Base-by-base conservation (phyloP, 169 alveolate species). In the Eimeria brunetti region DNA sequence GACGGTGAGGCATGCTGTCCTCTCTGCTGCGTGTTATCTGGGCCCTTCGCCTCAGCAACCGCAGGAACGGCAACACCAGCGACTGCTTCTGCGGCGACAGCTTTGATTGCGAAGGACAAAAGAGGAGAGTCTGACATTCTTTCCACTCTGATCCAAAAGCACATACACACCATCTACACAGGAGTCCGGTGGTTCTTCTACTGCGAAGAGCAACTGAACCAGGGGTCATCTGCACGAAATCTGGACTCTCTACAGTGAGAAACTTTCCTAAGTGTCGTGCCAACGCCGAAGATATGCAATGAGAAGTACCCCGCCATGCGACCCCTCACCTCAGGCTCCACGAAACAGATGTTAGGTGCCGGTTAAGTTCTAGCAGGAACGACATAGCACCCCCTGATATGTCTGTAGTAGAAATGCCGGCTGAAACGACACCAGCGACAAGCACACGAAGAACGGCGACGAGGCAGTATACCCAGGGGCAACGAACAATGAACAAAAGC, bases 341-440 rank as follows among this genome's bases (percentile, higher is more conserved):
- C 27, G 58, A 58, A 8, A 69, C 51, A 8, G 60, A 38, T 46
- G 69, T 16, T 9, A 85, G 58, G 62, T 53, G 78, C 12, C 91
- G 30, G 71, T 30, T 85, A 1, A 85, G 58, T 62, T 85, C 91
- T 36, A 85, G 64, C 75, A 85, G 44, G 73, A 85, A 85, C 30
- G 78, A 33, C 91, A 85, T 85, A 8, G 91, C 91, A 24, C 80
- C 91, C 27, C 91, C 91, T 7, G 91, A 85, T 85, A 85, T 58
- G 62, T 60, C 91, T 41, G 60, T 44, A 85, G n/a, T 18, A 38
- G 80, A 36, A 22, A 7, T 53, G 24, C 58, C 60, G 36, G 81
- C 91, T 60, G 91, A 38, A 71, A 51, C 16, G 73, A 53, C 51
- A 81, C 49, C 62, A 33, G 81, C 56, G 46, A 85, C 38, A 85